These are phyloP conservation scores for Venturiaceae sp. DNA, from an alignment of 2,329 filamentous ascomycete genomes.

Conservation along the genomic window DNA sequence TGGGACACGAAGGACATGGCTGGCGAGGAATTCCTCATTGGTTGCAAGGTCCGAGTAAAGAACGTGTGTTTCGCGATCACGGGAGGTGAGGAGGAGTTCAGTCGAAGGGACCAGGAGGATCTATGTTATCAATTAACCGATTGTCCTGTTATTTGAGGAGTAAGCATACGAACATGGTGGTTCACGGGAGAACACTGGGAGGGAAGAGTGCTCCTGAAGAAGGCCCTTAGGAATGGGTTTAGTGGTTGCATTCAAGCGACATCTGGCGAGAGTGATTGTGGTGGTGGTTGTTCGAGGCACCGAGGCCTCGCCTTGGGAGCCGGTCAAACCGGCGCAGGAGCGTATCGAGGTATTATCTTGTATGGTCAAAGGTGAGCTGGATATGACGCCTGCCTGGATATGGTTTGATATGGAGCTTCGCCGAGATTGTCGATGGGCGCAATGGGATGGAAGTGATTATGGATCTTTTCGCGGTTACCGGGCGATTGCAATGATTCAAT, in stretches of 20 bases:
- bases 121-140: constrained; percentile 18
- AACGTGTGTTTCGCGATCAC: constrained; percentile 76
- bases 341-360: not conserved
- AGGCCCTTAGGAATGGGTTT: constrained; percentile 97
- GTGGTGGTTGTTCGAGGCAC: not conserved
- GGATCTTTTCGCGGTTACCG: not conserved
- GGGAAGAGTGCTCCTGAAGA: constrained; percentile 92
- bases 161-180: constrained; percentile 55
- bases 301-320: constrained; percentile 1
- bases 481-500: not conserved
- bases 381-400: not conserved
- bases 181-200: constrained; percentile 85
- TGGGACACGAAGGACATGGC: constrained; percentile 88
- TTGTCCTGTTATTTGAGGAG: not conserved
- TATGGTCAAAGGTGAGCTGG: not conserved
- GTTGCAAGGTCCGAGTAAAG: constrained; percentile 70
- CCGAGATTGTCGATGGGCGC: not conserved
- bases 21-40: constrained; percentile 90
- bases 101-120: constrained; percentile 89
- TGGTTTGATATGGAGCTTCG: not conserved
- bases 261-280: constrained; percentile 9
- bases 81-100: constrained; percentile 78
- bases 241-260: constrained; percentile 84
- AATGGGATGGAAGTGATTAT: not conserved
- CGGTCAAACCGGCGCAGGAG: not conserved